phyloP scores from a whole-genome alignment of 345 rosid species.

The Eucalyptus erythrocorys region DNA sequence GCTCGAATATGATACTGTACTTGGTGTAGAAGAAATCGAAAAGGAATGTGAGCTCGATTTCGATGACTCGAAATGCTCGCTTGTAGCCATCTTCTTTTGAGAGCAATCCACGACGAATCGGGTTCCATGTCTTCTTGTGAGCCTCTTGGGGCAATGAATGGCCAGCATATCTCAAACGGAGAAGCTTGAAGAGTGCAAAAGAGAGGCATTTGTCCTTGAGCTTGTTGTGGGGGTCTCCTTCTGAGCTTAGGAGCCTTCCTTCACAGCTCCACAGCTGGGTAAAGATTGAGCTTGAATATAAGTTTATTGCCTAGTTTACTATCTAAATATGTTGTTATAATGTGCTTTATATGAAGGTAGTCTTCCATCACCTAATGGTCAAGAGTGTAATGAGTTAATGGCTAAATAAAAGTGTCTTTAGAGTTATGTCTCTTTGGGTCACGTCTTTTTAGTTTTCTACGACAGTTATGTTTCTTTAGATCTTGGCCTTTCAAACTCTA shows the following conservation, averaged over 20 bases:
- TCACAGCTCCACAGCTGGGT: neutral
- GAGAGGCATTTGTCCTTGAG: neutral
- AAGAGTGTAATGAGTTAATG: too few relatives aligned
- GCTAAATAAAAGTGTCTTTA: too few relatives aligned
- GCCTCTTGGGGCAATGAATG: neutral
- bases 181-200: neutral
- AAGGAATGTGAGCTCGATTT: neutral
- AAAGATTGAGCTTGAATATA: too few relatives aligned
- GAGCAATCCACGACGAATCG: neutral
- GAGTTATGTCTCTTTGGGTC: too few relatives aligned
- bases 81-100: neutral
- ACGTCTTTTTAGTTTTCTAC: too few relatives aligned
- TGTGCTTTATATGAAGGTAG: too few relatives aligned
- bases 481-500: neutral
- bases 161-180: neutral
- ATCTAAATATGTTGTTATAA: too few relatives aligned
- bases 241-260: neutral
- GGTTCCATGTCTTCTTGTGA: neutral
- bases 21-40: neutral
- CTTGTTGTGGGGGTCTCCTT: neutral
- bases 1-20: neutral
- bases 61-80: neutral
- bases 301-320: too few relatives aligned
- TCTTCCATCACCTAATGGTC: too few relatives aligned
- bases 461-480: rapidly evolving